Conservation (phyloP, 208 protist genomes). For the Trypanosoma melophagium region DNA sequence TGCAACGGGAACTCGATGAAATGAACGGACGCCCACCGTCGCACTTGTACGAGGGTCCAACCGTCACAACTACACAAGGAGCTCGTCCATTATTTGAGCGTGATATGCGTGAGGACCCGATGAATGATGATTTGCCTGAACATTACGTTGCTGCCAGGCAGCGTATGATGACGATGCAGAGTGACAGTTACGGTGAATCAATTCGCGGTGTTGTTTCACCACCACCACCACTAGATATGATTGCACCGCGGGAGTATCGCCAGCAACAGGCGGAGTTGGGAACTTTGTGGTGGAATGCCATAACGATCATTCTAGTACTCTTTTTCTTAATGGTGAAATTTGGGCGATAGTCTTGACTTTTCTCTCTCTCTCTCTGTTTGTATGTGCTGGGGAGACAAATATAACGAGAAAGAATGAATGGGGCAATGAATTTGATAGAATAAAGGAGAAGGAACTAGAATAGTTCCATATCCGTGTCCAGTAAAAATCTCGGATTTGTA, state of each 20-base stretch:
- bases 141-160: conserved; percentile 48
- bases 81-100: conserved; percentile 33
- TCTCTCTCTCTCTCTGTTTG: too few species aligned
- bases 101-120: conserved; percentile 47
- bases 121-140: conserved; percentile 43
- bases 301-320: conserved; percentile 35
- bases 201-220: conserved; percentile 57
- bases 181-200: conserved; percentile 55
- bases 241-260: conserved; percentile 32
- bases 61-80: conserved; percentile 43
- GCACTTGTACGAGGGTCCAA: conserved; percentile 52
- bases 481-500: too few species aligned
- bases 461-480: too few species aligned
- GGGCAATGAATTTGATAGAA: too few species aligned
- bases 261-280: conserved; percentile 38
- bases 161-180: conserved; percentile 48
- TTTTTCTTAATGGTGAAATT: conserved; percentile 42
- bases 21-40: conserved; percentile 35
- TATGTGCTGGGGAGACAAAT: too few species aligned
- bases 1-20: conserved; percentile 57
- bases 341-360: conserved; percentile 37
- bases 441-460: too few species aligned
- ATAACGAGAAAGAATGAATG: too few species aligned
- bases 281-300: conserved; percentile 44
- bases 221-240: conserved; percentile 38